Base-by-base conservation (phyloP, 352 stramenopile genomes). In the Pythium scleroteichum region DNA sequence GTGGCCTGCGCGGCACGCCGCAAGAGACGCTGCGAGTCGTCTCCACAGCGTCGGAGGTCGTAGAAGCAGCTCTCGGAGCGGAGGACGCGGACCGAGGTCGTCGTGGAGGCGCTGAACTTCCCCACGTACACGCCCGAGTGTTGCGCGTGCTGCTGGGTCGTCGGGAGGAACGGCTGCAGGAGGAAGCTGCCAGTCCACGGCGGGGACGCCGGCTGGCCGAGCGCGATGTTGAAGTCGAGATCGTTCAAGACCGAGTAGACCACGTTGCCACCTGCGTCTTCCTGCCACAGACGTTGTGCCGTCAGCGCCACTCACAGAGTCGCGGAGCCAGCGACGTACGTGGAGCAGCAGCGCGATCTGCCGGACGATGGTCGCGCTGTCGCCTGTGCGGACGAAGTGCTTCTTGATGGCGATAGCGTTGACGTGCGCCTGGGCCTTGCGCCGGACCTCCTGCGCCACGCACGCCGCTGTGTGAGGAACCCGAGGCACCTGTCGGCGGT, bases 141-240 rank as follows among this genome's bases (percentile, higher is more conserved):
- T 44, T 74, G 65, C 14, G 61, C 40, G 51, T 81, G 75, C 35
- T 80, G 72, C 0, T 54, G 62, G 14, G 50, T 46, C 14, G 40
- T 23, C 0, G 68, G 29, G 13, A 82, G 47, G 32, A 81, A 69
- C 12, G 78, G 72, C 64, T 90, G 78, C 6, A 90, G 60, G 17
- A 90, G 24, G 29, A 87, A 78, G 39, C 59, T 75, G 22, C 72
- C 33, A 40, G 63, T 66, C 62, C 76, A 82, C 20, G 86, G 59
- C 27, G 73, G 58, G 0, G 78, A 80, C 22, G 76, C 62, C 12
- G 69, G 64, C 48, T 84, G 80, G 41, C 66, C 77, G 27, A 90
- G 55, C 20, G 76, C 63, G 26, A 78, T 56, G 46, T 82, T 79
- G 53, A 87, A 78, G 52, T 88, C 80, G 62, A 77, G 68, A 52